Evolutionary conservation across 176 grass and related monocot species (phyloP), one percentile per base, ranked within the genome.

Genomic region (Tuctoria greenei): DNA sequence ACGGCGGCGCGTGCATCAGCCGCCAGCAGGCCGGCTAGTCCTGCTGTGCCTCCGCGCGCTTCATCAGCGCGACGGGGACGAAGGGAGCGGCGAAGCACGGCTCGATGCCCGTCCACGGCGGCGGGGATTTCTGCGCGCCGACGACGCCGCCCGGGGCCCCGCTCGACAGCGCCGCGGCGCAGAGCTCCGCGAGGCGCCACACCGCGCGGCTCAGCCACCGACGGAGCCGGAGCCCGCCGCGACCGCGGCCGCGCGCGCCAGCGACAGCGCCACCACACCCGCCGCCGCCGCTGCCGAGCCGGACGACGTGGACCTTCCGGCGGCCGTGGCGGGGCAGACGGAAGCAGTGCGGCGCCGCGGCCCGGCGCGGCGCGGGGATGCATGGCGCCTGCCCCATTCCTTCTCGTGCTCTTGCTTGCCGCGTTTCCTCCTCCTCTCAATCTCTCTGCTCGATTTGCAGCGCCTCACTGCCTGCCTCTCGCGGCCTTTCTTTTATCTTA

Each of bases 31-130:
- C 13, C 7, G 1, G 21, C 24, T 63, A 76, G 59, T n/a, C 20
- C 20, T 38, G 60, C 6, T 38, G 60, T 6, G 57, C 73, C 13
- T 5, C 40, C 0, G 74, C 59, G 60, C 74, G 74, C 74, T 77
- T 77, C 60, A 77, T 38, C 44, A 74, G 69, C 21, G 73, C 70
- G 86, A 77, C 81, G 46, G 69, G 71, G 44, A 92, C 37, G 63
- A 92, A 92, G 9, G 89, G 89, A 44, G 85, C 79, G 8, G 81
- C 79, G 63, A 85, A 92, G 75, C 52, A 85, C 21, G 85, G 66
- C 71, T 88, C 74, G 0, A 88, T 45, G 39, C 74, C 74, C 7
- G 49, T 18, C 76, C 68, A 78, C 66, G 89, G 49, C 45, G 49
- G 67, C 39, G 61, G 24, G 15, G 55, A 40, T 15, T n/a, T 57